Conservation (phyloP, 1,284 basidiomycete genomes). For the Tetrapyrgos nigripes region DNA sequence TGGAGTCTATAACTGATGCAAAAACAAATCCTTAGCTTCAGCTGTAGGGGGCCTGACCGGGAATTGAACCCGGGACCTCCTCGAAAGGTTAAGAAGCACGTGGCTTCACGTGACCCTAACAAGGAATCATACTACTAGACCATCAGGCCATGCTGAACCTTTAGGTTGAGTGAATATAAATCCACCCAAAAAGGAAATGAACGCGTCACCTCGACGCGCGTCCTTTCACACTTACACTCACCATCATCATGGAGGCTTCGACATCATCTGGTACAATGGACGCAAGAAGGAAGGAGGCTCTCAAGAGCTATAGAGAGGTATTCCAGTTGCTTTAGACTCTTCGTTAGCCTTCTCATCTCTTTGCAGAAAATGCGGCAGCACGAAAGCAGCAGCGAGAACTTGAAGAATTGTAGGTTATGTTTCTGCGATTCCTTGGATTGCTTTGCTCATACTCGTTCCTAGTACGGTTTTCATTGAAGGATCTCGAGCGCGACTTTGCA, state of each 20-base stretch:
- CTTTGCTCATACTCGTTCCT: not conserved
- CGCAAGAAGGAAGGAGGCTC: constrained; percentile 67
- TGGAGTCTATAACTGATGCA: too few species aligned
- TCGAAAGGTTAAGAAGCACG: too few species aligned
- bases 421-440: not conserved
- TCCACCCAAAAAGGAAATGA: constrained; percentile 5
- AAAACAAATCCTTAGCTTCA: too few species aligned
- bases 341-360: constrained; percentile 3
- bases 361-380: constrained; percentile 90
- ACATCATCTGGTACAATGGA: constrained; percentile 64
- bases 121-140: too few species aligned
- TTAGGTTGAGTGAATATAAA: not conserved
- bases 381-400: constrained; percentile 79
- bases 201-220: constrained; percentile 51
- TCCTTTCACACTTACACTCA: constrained; percentile 28
- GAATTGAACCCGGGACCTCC: constrained; percentile 16
- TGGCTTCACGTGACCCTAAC: too few species aligned
- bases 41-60: constrained; percentile 2
- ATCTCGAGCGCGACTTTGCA: constrained; percentile 88
- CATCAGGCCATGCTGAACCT: constrained; percentile 42
- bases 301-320: constrained; percentile 73
- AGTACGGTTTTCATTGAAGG: constrained; percentile 88
- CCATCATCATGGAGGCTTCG: constrained; percentile 59
- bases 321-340: constrained; percentile 15
- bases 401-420: constrained; percentile 80